Evolutionary conservation across 495 filamentous ascomycete species (phyloP), one percentile per base, ranked within the genome.

Genomic region (Apiosordaria backusii): DNA sequence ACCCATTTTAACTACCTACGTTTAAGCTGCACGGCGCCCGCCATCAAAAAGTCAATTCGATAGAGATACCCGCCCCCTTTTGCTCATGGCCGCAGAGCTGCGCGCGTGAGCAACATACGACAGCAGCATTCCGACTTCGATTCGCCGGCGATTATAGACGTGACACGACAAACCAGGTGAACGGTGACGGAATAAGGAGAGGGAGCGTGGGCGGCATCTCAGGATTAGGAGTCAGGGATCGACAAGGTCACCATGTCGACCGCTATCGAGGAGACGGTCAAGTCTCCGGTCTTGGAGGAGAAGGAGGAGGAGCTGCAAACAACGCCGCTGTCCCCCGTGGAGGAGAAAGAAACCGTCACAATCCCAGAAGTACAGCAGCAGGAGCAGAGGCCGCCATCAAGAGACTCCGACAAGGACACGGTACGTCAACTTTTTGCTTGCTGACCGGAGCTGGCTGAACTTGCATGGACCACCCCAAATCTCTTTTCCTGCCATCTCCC

Each of bases 331-430:
- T 15, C 50, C 13, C 62, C 40, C 21, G 50, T 57, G 23, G 50
- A 65, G 53, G 64, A 64, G 16, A 24, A 62, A 22, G 35, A 45
- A 13, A 45, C 35, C 9, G 35, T 45, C 35, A 7, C 10, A 45
- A 45, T 15, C 35, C 35, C 35, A 22, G 22, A 66, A 22, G 18
- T 7, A 21, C 15, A 24, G 19, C 40, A 66, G 6, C 57, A 66
- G 19, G 19, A 63, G 4, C 45, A 66, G 61, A 55, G 64, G 21
- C 63, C 63, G 55, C 18, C 40, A 10, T 69, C 67, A 3, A 64
- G 57, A 2, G 67, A 29, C 24, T 79, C 77, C 35, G 77, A 78
- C 67, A 75, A 71, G 72, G 77, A 78, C 69, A 76, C 76, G 67
- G 77, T 79, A 78, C 66, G 76, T 35, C 52, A 5, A 35, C 23